Conservation (phyloP, 208 protist species). For the Trypanosoma brucei region DNA sequence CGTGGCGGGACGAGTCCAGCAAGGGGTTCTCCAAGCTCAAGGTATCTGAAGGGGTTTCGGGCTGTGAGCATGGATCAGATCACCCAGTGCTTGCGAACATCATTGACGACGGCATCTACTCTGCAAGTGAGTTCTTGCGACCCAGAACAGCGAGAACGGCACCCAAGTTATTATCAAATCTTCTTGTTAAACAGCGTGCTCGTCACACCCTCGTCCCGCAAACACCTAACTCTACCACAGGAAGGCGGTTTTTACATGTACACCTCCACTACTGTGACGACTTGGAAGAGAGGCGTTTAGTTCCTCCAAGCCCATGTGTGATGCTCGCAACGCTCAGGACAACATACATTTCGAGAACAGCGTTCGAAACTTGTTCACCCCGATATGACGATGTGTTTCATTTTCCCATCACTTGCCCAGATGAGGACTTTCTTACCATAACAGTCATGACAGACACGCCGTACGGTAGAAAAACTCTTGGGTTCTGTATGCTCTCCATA, state of each 20-base stretch:
- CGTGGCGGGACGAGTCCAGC: too few relatives aligned
- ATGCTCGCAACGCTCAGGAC: slow-evolving; percentile 65
- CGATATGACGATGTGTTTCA: slow-evolving; percentile 63
- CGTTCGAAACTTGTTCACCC: slow-evolving; percentile 54
- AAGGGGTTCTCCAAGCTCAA: too few relatives aligned
- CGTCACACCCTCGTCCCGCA: too few relatives aligned
- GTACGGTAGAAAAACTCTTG: slow-evolving; percentile 69
- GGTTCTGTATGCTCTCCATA: slow-evolving; percentile 72
- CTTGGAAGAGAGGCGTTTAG: slow-evolving; percentile 26
- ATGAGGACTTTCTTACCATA: slow-evolving; percentile 51
- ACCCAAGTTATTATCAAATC: neutral
- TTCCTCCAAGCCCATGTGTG: slow-evolving; percentile 65
- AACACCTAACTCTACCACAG: too few relatives aligned
- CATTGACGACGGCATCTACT: slow-evolving; percentile 56
- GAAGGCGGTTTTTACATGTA: slow-evolving; percentile 30
- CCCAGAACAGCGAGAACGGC: neutral
- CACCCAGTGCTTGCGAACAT: slow-evolving; percentile 34
- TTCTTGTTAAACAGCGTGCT: too few relatives aligned
- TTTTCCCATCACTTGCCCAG: slow-evolving; percentile 53
- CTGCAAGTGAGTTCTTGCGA: slow-evolving; percentile 41
- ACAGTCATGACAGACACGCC: slow-evolving; percentile 78
- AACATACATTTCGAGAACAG: slow-evolving; percentile 46
- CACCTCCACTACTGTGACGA: slow-evolving; percentile 63
- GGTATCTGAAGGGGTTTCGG: too few relatives aligned
- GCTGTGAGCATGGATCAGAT: too few relatives aligned